These are phyloP conservation scores for Jamesozyma hellenica DNA, from an alignment of 805 yeast genomes.

Conservation along the genomic window DNA sequence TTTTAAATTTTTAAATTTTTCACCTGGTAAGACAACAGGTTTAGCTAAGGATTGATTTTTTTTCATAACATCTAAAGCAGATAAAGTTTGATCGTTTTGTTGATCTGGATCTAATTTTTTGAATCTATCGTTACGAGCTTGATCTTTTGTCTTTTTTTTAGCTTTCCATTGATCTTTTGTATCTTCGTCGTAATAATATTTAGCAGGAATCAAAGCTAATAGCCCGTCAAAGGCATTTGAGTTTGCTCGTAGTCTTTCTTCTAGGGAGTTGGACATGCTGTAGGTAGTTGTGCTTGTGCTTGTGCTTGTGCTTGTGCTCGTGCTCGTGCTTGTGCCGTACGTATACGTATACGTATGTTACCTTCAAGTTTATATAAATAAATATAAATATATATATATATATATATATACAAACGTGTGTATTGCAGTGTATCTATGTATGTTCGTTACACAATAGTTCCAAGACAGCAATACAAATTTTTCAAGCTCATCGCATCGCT, in stretches of 20 bases:
- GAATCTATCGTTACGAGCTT: constrained; percentile 48
- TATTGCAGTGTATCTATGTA: no score
- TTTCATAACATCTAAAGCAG: constrained; percentile 53
- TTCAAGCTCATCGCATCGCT: no score
- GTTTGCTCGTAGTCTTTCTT: constrained; percentile 69
- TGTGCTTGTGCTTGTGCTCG: no score
- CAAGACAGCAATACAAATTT: no score
- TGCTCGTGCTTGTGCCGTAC: no score
- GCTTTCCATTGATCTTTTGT: constrained; percentile 86
- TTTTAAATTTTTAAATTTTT: constrained; percentile 17
- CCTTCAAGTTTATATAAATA: no score
- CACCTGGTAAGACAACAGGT: constrained; percentile 33
- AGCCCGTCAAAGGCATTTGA: constrained; percentile 81
- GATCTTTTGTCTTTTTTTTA: constrained; percentile 63
- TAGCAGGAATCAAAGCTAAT: constrained; percentile 85
- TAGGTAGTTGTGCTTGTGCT: no score
- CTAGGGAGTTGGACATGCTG: constrained; percentile 49
- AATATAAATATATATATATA: no score
- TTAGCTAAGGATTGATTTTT: constrained; percentile 45
- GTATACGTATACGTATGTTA: no score
- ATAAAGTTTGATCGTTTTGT: constrained; percentile 37
- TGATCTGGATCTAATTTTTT: constrained; percentile 67
- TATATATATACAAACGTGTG: no score
- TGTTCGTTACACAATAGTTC: no score
- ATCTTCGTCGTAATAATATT: constrained; percentile 85